Evolutionary conservation across 345 rosid species (phyloP).

Genomic region (Litchi chinensis): DNA sequence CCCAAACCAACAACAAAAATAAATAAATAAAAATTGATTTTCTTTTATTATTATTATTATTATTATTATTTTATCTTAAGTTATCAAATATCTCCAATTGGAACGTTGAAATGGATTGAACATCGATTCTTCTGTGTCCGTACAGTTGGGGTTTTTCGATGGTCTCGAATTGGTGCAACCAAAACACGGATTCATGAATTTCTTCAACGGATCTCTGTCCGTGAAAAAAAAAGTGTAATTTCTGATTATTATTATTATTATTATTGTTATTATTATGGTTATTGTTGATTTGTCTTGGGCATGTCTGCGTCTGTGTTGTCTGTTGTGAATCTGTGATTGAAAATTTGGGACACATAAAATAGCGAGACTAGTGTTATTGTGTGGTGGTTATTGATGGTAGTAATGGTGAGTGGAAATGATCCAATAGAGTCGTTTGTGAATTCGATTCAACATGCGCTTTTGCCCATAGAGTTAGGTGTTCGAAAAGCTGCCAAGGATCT

Average conservation of each 20-base stretch:
- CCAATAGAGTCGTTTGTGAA: constrained; percentile 59
- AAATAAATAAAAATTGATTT: background rate
- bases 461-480: constrained; percentile 64
- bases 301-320: background rate
- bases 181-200: background rate
- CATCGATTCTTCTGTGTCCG: background rate
- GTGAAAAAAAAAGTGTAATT: constrained; percentile 5
- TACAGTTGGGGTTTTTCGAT: constrained; percentile 12
- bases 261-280: background rate
- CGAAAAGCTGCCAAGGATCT: constrained; percentile 69
- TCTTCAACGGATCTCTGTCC: constrained; percentile 7
- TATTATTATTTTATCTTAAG: no score
- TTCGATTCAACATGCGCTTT: constrained; percentile 69
- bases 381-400: constrained; percentile 17
- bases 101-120: background rate
- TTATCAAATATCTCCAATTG: background rate
- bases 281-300: background rate
- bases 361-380: background rate
- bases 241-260: background rate
- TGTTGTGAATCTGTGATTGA: constrained; percentile 13
- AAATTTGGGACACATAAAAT: background rate
- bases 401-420: constrained; percentile 75
- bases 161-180: constrained; percentile 1
- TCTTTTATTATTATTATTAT: no score
- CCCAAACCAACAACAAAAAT: background rate